These are phyloP conservation scores for Penicillium subrubescens DNA, from an alignment of 495 filamentous ascomycete species.

Conservation along the genomic window DNA sequence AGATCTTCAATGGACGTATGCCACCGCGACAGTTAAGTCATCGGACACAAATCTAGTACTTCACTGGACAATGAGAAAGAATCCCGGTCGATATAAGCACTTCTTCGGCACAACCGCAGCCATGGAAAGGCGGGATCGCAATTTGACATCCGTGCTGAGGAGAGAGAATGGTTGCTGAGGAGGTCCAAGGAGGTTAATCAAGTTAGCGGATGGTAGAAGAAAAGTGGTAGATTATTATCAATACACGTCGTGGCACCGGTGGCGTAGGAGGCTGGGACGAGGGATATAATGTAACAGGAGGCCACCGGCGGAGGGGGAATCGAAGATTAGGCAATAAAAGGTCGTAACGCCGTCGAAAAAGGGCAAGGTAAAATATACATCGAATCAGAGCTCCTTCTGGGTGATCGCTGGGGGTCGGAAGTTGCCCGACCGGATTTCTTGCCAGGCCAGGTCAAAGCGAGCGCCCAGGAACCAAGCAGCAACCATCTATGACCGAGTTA, in stretches of 20 bases:
- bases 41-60: conserved; percentile 54
- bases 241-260: conserved; percentile 33
- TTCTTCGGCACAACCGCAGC: conserved; percentile 93
- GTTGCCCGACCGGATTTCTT: conserved; percentile 56
- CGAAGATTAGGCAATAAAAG: conserved; percentile 31
- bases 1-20: conserved; percentile 39
- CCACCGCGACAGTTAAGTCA: conserved; percentile 38
- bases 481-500: conserved; percentile 55
- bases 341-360: conserved; percentile 40
- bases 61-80: conserved; percentile 41
- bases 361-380: neutral
- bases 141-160: conserved; percentile 98
- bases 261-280: conserved; percentile 8
- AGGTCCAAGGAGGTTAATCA: neutral
- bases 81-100: conserved; percentile 60
- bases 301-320: conserved; percentile 33
- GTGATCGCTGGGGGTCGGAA: conserved; percentile 32
- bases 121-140: conserved; percentile 84
- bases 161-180: neutral
- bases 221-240: conserved; percentile 37
- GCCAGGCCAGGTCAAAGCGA: conserved; percentile 63
- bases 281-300: conserved; percentile 34
- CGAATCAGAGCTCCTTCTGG: conserved; percentile 27
- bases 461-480: conserved; percentile 69
- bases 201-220: conserved; percentile 12